Percentiles rank a stretch among this genome's conserved stretches.
Evolutionary conservation across 2,329 filamentous ascomycete genomes (phyloP).

Genomic region (Fusarium mangiferae): DNA sequence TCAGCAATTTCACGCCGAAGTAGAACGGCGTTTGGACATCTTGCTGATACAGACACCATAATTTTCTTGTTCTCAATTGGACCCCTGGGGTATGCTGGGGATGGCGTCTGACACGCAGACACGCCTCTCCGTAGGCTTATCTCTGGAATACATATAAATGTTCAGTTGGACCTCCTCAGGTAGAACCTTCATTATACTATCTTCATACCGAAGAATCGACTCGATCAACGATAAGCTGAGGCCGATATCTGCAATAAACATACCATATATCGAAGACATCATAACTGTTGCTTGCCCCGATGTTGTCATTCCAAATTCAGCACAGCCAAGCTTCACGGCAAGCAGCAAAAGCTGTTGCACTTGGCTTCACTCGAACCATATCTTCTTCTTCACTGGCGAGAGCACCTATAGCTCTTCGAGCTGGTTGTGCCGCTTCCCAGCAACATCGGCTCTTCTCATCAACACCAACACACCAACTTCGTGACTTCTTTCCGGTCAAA

Average conservation of each 20-base stretch:
- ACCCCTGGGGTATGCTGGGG: slow-evolving; percentile 2
- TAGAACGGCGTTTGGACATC: slow-evolving; percentile 1
- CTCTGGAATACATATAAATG: slow-evolving; percentile 33
- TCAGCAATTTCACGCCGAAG: slow-evolving; percentile 15
- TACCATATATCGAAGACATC: slow-evolving; percentile 10
- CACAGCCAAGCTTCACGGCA: slow-evolving; percentile 40
- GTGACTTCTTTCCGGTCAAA: slow-evolving; percentile 71
- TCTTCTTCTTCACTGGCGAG: slow-evolving; percentile 22
- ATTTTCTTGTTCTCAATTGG: not conserved
- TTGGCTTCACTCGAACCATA: slow-evolving; percentile 31
- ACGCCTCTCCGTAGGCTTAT: slow-evolving; percentile 16
- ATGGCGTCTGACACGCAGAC: slow-evolving; percentile 4
- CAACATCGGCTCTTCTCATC: slow-evolving; percentile 58
- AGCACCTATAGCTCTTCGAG: slow-evolving; percentile 19
- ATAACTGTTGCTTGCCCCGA: slow-evolving; percentile 21
- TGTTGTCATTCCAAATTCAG: slow-evolving; percentile 45
- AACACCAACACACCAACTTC: slow-evolving; percentile 57
- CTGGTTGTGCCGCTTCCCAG: slow-evolving; percentile 27
- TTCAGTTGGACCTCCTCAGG: slow-evolving; percentile 19
- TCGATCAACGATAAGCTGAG: slow-evolving; percentile 1
- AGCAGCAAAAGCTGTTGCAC: slow-evolving; percentile 38
- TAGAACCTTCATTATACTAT: slow-evolving; percentile 16
- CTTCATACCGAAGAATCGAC: slow-evolving; percentile 10
- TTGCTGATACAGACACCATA: slow-evolving; percentile 6
- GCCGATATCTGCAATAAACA: slow-evolving; percentile 5